A percentile compares a stretch with the other conserved stretches of the same genome.
These are phyloP conservation scores for Phytophthora brassicae DNA, from an alignment of 352 stramenopile genomes.

Conservation along the genomic window DNA sequence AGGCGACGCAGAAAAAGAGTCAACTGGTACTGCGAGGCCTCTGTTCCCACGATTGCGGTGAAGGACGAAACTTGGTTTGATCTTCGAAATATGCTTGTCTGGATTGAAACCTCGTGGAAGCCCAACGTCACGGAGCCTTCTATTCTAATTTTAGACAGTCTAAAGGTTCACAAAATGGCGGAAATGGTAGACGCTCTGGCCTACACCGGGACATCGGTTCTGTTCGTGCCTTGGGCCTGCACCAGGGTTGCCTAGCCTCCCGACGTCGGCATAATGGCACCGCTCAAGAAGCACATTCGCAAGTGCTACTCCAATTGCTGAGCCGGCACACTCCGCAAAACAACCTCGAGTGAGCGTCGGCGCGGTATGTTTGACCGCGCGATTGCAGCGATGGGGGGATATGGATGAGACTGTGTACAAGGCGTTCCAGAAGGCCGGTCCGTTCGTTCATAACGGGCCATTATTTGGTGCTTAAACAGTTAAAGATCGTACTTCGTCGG, in stretches of 20 bases:
- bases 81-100: constrained; percentile 18
- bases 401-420: neutral
- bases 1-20: constrained; percentile 6
- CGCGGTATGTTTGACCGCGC: neutral
- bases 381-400: neutral
- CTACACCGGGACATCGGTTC: neutral
- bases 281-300: neutral
- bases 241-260: neutral
- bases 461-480: neutral
- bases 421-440: neutral
- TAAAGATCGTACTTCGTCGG: neutral
- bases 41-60: constrained; percentile 8
- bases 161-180: neutral
- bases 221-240: neutral
- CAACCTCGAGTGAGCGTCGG: neutral
- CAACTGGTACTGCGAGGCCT: neutral
- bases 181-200: neutral
- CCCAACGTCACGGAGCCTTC: neutral
- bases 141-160: neutral
- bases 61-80: constrained; percentile 17
- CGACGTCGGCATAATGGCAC: neutral
- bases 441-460: neutral
- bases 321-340: neutral
- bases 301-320: neutral
- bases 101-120: constrained; percentile 2